Evolutionary conservation across 2,329 filamentous ascomycete species (phyloP).

Genomic region (Dendryphion nanum): DNA sequence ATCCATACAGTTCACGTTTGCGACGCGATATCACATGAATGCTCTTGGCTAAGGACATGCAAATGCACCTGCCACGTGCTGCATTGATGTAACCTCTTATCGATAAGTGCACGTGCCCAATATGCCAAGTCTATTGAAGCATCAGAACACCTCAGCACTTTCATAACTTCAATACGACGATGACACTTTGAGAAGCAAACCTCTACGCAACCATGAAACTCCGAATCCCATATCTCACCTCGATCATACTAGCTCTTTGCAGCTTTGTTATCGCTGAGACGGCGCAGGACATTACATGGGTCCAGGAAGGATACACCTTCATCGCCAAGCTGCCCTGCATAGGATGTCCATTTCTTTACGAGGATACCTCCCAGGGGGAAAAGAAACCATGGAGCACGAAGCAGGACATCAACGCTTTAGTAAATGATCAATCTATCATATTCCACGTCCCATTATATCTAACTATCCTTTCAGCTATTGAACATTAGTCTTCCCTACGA

Average conservation of each 20-base stretch:
- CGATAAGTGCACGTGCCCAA: too few relatives aligned
- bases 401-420: conserved; percentile 27
- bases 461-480: conserved; percentile 18
- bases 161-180: too few relatives aligned
- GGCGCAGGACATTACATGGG: conserved; percentile 30
- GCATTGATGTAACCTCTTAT: too few relatives aligned
- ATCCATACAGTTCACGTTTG: too few relatives aligned
- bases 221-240: too few relatives aligned
- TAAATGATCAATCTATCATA: conserved; percentile 5
- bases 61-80: too few relatives aligned
- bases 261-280: too few relatives aligned
- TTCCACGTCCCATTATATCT: not conserved
- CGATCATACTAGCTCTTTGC: too few relatives aligned
- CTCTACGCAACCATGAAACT: too few relatives aligned
- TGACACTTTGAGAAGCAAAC: too few relatives aligned
- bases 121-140: not conserved
- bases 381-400: conserved; percentile 24
- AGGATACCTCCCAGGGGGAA: conserved; percentile 24
- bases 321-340: conserved; percentile 33
- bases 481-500: conserved; percentile 31
- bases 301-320: conserved; percentile 30
- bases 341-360: conserved; percentile 33
- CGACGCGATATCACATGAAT: too few relatives aligned
- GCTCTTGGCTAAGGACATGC: too few relatives aligned
- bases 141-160: not conserved